Percentiles rank a stretch among this genome's conserved stretches.
These are phyloP conservation scores for Prosopis cineraria DNA, from an alignment of 306 rosid species.

Conservation along the genomic window DNA sequence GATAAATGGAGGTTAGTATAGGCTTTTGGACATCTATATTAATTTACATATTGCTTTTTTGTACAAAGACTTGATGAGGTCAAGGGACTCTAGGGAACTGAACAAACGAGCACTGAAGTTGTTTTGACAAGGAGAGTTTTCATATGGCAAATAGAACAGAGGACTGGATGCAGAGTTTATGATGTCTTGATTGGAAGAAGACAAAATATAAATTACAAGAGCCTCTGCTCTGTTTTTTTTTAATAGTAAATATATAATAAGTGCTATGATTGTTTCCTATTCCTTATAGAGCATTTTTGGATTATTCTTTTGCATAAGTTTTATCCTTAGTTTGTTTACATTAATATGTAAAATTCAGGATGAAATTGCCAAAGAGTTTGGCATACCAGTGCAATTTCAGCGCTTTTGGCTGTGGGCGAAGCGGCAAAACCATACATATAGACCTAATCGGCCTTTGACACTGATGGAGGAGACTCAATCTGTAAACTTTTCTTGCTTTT, in stretches of 20 bases:
- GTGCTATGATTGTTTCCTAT: constrained; percentile 1
- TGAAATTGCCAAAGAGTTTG: constrained; percentile 77
- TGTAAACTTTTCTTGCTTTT: constrained; percentile 47
- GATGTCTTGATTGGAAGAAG: background rate
- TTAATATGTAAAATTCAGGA: constrained; percentile 52
- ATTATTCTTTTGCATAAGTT: background rate
- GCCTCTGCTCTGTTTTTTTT: background rate
- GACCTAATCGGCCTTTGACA: constrained; percentile 80
- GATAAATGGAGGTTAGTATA: background rate
- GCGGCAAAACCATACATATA: constrained; percentile 83
- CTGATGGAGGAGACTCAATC: constrained; percentile 75
- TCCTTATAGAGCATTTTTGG: background rate
- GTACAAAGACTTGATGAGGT: background rate
- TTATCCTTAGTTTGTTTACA: background rate
- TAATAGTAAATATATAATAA: background rate
- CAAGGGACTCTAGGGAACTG: background rate
- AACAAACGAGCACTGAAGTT: background rate
- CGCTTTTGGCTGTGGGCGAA: constrained; percentile 90
- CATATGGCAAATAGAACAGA: background rate
- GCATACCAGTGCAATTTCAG: constrained; percentile 73
- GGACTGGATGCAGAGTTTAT: background rate
- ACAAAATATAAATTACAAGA: background rate
- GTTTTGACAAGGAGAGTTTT: background rate
- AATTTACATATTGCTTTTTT: background rate
- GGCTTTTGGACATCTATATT: background rate